Percentiles rank a stretch among this genome's conserved stretches.
Evolutionary conservation across 179 eudicot species (phyloP).

Genomic region (Spergularia azorica): DNA sequence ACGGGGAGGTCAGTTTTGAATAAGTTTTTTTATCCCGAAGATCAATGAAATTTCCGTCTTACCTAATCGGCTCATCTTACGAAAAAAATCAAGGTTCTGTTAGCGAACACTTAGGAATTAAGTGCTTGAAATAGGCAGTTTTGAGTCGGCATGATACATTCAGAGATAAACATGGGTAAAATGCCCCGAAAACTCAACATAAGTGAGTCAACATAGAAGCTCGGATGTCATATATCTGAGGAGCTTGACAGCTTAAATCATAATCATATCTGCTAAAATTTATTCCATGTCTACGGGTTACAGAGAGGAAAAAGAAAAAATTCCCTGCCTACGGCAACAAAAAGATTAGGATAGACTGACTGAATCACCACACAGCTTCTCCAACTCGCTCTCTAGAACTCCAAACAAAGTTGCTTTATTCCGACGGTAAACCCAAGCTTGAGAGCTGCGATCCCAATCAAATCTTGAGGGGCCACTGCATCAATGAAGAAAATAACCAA

Average conservation of each 20-base stretch:
- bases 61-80: no score
- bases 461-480: slow-evolving; percentile 50
- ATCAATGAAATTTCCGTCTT: no score
- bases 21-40: no score
- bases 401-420: slow-evolving; percentile 43
- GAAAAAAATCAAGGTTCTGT: no score
- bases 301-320: background rate
- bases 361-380: slow-evolving; percentile 63
- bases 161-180: no score
- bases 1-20: no score
- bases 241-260: background rate
- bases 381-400: slow-evolving; percentile 58
- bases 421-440: slow-evolving; percentile 43
- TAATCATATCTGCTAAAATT: background rate
- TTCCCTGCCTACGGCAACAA: background rate
- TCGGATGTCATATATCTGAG: background rate
- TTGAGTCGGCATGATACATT: no score
- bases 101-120: no score
- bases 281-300: background rate
- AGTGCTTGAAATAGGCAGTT: no score
- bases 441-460: slow-evolving; percentile 42
- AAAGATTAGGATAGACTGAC: slow-evolving; percentile 53
- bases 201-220: background rate
- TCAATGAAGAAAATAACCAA: slow-evolving; percentile 1
- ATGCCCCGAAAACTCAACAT: no score